Base-by-base conservation (phyloP, 768 basidiomycete species). In the Tricholoma sp. region DNA sequence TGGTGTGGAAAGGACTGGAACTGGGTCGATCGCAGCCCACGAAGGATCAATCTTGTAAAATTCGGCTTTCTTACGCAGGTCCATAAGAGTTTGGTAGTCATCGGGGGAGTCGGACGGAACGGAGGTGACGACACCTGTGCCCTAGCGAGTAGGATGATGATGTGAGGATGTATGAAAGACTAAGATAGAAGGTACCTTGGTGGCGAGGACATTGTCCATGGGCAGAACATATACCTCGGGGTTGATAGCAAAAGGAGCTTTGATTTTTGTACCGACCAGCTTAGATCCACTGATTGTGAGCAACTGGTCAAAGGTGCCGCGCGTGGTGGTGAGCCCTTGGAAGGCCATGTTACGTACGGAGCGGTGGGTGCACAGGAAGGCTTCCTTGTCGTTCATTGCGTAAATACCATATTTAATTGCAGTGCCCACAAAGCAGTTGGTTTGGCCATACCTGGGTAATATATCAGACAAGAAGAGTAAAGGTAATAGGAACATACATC, bases 21-120 rank as follows among this genome's bases (percentile, higher is more conserved):
- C 78, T 5, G 92, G 91, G 59, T 96, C 88, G 56, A 90, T 77
- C 4, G 87, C 76, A 4, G 83, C 85, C 96, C 96, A 99, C 20
- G 81, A 74, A 4, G 94, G 85, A 61, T 96, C 84, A 63, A 99
- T 93, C 67, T 92, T 91, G 81, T 98, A 99, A 74, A 87, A 95
- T 52, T 94, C 94, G 48, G 95, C 82, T 73, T 99, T 99, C 74
- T 98, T 98, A 65, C 89, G 88, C 31, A 99, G 79, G 66, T 98
- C 96, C 64, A 84, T 84, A 52, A 94, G 77, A 4, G 93, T 96
- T 61, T 85, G 83, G 72, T 84, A 98, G 68, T 99, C 97, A 68
- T 98, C 97, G 3, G 97, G 97, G 4, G 97, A 98, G 69, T 99
- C 97, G 7, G 97, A 97, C 0, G 97, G 95, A 6, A 97, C 95